A percentile compares a stretch with the other conserved stretches of the same genome.
Conservation (phyloP, 2,329 filamentous ascomycete species). For the Beauveria sp. region DNA sequence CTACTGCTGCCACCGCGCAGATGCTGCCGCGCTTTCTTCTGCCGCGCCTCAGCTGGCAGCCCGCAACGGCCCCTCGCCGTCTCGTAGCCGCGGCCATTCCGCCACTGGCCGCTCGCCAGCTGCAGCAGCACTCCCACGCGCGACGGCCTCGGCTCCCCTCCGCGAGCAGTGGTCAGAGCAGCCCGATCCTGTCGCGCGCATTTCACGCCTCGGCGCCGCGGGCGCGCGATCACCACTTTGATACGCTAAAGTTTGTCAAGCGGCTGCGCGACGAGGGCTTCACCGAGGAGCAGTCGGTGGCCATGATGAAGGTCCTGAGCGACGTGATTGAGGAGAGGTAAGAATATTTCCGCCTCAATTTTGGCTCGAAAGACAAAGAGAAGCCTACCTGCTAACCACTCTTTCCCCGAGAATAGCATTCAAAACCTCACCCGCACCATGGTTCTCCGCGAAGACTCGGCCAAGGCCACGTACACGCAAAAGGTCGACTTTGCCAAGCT, state of each 20-base stretch:
- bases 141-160: constrained; percentile 15
- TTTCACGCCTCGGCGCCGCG: constrained; percentile 61
- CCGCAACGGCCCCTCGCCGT: constrained; percentile 20
- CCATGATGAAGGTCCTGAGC: constrained; percentile 97
- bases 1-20: constrained; percentile 23
- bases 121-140: constrained; percentile 9
- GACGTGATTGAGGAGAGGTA: constrained; percentile 95
- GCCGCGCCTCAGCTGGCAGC: constrained; percentile 46
- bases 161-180: constrained; percentile 14
- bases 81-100: constrained; percentile 19
- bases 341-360: neutral
- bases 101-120: constrained; percentile 15
- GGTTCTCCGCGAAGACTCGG: constrained; percentile 90
- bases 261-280: constrained; percentile 85
- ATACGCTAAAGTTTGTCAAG: constrained; percentile 95
- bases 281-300: constrained; percentile 87
- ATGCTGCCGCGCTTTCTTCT: constrained; percentile 46
- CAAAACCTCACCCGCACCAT: constrained; percentile 96
- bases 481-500: constrained; percentile 98
- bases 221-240: constrained; percentile 84
- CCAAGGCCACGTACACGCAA: constrained; percentile 71
- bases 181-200: constrained; percentile 28
- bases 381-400: no score
- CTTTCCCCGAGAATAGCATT: constrained; percentile 48
- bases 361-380: no score